Percentiles rank a stretch among this genome's conserved stretches.
Evolutionary conservation across 805 yeast species (phyloP).

Genomic region (Metschnikowia lochheadii): DNA sequence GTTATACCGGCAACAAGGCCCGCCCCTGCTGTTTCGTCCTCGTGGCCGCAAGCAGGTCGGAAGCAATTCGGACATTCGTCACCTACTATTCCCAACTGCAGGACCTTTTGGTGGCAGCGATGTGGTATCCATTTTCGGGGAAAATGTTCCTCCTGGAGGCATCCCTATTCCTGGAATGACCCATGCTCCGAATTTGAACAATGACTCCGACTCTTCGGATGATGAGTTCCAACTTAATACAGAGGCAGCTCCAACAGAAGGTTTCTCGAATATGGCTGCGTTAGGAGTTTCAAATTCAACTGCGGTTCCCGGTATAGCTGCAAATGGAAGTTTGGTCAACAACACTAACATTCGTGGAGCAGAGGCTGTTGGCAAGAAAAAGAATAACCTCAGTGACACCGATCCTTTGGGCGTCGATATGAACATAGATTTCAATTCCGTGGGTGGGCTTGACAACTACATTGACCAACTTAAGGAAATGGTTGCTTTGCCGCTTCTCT

Average conservation of each 20-base stretch:
- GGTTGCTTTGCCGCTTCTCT: conserved; percentile 89
- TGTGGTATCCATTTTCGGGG: conserved; percentile 77
- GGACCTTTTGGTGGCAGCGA: conserved; percentile 99
- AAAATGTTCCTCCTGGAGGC: conserved; percentile 52
- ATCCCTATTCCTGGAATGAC: conserved; percentile 35
- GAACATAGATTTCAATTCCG: conserved; percentile 76
- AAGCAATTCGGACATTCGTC: conserved; percentile 45
- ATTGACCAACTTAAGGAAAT: conserved; percentile 92
- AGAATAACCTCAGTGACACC: conserved; percentile 70
- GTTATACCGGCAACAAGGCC: conserved; percentile 9
- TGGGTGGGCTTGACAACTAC: conserved; percentile 90
- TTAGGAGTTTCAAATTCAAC: conserved; percentile 20
- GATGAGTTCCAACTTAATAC: conserved; percentile 44
- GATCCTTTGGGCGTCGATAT: conserved; percentile 91
- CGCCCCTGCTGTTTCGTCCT: conserved; percentile 22
- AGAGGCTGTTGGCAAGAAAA: conserved; percentile 37
- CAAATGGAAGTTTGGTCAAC: conserved; percentile 14
- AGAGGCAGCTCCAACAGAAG: background rate
- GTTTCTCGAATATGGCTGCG: conserved; percentile 7
- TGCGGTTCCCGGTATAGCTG: background rate
- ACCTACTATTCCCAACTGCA: conserved; percentile 84
- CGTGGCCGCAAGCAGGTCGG: conserved; percentile 27
- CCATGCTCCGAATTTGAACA: conserved; percentile 31
- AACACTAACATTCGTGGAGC: conserved; percentile 33
- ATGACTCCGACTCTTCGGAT: conserved; percentile 60